Evolutionary conservation across 192 early-diverging fungal species (phyloP), one percentile per base, ranked within the genome.

Genomic region (Coemansia aciculifera): DNA sequence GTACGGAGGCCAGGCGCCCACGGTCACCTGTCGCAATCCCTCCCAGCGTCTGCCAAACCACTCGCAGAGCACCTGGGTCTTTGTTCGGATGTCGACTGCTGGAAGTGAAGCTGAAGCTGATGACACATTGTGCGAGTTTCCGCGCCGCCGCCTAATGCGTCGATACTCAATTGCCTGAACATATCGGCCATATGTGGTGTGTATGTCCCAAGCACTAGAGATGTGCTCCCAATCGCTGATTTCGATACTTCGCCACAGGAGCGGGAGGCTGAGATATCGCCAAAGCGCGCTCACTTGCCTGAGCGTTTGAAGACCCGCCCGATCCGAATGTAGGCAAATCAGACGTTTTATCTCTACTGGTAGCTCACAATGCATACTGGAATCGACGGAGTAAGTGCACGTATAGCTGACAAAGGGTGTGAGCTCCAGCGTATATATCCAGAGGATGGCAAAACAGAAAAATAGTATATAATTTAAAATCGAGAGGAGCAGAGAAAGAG

Each of bases 1-100:
- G 70, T 81, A 81, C 0, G 78, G 78, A 29, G 78, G 78, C 73
- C 78, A 81, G 9, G 70, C 69, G 31, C 78, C 72, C 13, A 81
- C 67, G 27, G 48, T 68, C 8, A 81, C 78, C 32, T 57, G 66
- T 6, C 34, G 62, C 17, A 73, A 52, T 11, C 40, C 39, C 40
- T 27, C 54, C 78, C 78, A 81, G 17, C 44, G 66, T 23, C 63
- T n/a, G 3, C 60, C 59, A 15, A 81, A 67, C 78, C 78, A 81
- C 51, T 81, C 78, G 44, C 70, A 75, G 5, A 74, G 48, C 5
- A 72, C 56, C 6, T 75, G 67, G 15, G 78, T 81, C 37, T 74
- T 75, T 48, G 78, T 75, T 63, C 66, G 72, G n/a, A 34, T 46
- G 17, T 65, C 72, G 6, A 49, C 68, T 51, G 68, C 44, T 46